phyloP scores from a whole-genome alignment of 495 filamentous ascomycete species.

The Tuber borchii region DNA sequence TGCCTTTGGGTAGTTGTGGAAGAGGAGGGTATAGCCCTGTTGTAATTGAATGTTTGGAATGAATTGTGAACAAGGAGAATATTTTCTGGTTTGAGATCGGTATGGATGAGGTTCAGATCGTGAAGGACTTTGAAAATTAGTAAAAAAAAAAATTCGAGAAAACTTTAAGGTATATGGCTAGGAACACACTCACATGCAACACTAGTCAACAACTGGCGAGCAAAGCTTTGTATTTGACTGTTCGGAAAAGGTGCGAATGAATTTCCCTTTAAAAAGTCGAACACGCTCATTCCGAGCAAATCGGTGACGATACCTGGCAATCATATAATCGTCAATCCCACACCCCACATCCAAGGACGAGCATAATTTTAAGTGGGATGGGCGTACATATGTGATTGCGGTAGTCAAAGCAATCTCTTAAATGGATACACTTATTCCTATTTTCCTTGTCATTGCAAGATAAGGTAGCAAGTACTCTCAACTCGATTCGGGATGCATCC shows the following conservation, averaged over 20 bases:
- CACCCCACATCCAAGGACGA: conserved; percentile 29
- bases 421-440: conserved; percentile 92
- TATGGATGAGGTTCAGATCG: conserved; percentile 96
- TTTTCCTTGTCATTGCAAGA: conserved; percentile 85
- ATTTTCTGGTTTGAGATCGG: conserved; percentile 96
- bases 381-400: conserved; percentile 80
- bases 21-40: conserved; percentile 86
- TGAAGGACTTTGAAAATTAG: conserved; percentile 64
- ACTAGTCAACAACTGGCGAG: conserved; percentile 90
- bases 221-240: conserved; percentile 96
- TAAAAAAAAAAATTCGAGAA: conserved; percentile 1
- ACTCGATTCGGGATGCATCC: conserved; percentile 91
- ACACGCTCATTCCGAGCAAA: conserved; percentile 90
- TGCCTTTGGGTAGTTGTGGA: conserved; percentile 67
- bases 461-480: conserved; percentile 84
- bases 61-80: conserved; percentile 83
- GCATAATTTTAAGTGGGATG: conserved; percentile 20
- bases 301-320: conserved; percentile 76
- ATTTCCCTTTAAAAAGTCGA: conserved; percentile 95
- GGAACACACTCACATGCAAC: conserved; percentile 76
- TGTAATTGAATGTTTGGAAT: conserved; percentile 97
- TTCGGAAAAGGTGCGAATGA: conserved; percentile 95
- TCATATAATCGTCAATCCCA: conserved; percentile 34
- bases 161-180: not conserved
- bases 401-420: conserved; percentile 96